phyloP scores from a whole-genome alignment of 1,284 basidiomycete genomes.

The Kwoniella shivajii region DNA sequence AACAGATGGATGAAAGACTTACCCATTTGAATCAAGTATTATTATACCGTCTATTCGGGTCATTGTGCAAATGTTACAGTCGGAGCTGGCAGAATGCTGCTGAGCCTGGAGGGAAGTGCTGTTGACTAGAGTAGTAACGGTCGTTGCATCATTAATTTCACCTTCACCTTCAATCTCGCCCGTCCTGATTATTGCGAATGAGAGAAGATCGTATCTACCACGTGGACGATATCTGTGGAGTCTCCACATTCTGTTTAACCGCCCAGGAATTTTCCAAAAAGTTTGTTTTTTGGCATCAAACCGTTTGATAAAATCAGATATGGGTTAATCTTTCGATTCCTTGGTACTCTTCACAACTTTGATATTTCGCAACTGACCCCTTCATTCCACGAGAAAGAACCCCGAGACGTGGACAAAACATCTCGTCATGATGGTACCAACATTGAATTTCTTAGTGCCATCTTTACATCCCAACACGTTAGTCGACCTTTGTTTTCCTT shows the following conservation, averaged over 20 bases:
- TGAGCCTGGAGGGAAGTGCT: too few species aligned
- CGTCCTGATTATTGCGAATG: neutral
- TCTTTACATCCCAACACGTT: constrained; percentile 50
- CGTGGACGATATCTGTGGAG: neutral
- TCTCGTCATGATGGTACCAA: constrained; percentile 25
- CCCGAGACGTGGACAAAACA: too few species aligned
- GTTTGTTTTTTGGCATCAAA: neutral
- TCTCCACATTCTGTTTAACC: neutral
- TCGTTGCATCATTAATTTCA: neutral
- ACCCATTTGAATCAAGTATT: constrained; percentile 79
- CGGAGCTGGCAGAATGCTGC: too few species aligned
- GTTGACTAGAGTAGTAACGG: too few species aligned
- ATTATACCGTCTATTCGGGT: constrained; percentile 80
- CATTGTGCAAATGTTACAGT: constrained; percentile 35
- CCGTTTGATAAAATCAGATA: neutral
- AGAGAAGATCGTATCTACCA: neutral
- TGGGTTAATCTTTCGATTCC: neutral
- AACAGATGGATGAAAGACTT: constrained; percentile 39
- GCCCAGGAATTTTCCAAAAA: neutral
- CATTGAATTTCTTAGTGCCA: constrained; percentile 48
- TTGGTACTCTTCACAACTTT: too few species aligned
- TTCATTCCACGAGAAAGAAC: too few species aligned
- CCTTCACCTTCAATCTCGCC: neutral
- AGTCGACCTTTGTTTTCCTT: constrained; percentile 45
- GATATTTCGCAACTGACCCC: too few species aligned